Percentiles rank a stretch among this genome's conserved stretches.
Conservation (phyloP, 1,284 basidiomycete species). For the Pseudozyma flocculosa region DNA sequence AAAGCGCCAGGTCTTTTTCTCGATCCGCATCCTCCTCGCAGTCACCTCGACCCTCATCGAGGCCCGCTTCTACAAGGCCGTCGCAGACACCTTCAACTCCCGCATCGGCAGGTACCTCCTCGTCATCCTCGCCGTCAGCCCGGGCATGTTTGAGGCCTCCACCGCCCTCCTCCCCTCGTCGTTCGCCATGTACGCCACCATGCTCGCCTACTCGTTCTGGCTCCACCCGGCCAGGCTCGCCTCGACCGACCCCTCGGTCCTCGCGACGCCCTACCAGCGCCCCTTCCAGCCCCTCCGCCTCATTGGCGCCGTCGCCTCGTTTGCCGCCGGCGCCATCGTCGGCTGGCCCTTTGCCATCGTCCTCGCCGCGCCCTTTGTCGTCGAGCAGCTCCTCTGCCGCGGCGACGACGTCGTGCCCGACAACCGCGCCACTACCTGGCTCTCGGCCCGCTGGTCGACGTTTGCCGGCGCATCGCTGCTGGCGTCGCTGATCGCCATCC, state of each 20-base stretch:
- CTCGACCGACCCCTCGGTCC: constrained; percentile 15
- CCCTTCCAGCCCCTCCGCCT: constrained; percentile 42
- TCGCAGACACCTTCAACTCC: constrained; percentile 80
- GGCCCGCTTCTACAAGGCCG: constrained; percentile 78
- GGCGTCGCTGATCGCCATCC: constrained; percentile 67
- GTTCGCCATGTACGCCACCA: constrained; percentile 88
- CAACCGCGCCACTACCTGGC: constrained; percentile 9
- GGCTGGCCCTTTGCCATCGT: constrained; percentile 95
- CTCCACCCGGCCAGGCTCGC: constrained; percentile 66
- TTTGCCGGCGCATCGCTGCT: constrained; percentile 66
- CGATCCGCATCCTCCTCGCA: constrained; percentile 77
- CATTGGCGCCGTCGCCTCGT: constrained; percentile 67
- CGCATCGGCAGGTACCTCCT: constrained; percentile 87
- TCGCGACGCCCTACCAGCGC: constrained; percentile 22
- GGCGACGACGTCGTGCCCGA: constrained; percentile 61
- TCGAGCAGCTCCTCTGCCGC: constrained; percentile 82
- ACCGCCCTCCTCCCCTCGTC: constrained; percentile 73
- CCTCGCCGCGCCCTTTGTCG: constrained; percentile 80
- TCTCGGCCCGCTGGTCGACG: constrained; percentile 64
- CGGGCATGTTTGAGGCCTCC: constrained; percentile 91
- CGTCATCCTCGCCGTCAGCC: constrained; percentile 77
- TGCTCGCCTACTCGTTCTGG: constrained; percentile 76
- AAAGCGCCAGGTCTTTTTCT: constrained; percentile 82
- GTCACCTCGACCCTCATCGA: constrained; percentile 76
- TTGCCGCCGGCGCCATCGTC: constrained; percentile 80